Base-by-base conservation (phyloP, 805 yeast genomes). In the Candida pini region DNA sequence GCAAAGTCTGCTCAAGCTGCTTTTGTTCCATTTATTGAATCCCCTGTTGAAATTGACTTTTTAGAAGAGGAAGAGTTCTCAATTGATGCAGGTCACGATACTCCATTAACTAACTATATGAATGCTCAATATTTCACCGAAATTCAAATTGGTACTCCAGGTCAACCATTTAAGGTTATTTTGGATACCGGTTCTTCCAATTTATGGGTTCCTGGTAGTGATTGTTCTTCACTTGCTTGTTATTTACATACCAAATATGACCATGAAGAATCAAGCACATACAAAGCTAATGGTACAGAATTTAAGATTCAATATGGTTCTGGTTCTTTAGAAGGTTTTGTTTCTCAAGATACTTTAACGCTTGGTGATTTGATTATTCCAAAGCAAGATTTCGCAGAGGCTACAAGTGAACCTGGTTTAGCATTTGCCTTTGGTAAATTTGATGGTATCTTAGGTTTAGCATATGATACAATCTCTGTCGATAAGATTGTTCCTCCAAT, bases 401-500 rank as follows among this genome's bases (percentile, higher is more conserved):
- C 96, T 44, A 92, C 98, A 39, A 76, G 77, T 51, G 98, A 92
- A 70, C 97, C 97, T 28, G 98, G 98, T 38, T 74, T 92, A 48
- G 92, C 97, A 0, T 92, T 92, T 67, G 97, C 98, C 34, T 92
- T 92, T 64, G 98, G 96, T 63, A 90, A 92, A 66, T 92, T 92
- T 60, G 98, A 92, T 60, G 98, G 98, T 66, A 89, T 92, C 48
- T 69, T 92, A 44, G 98, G 98, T 47, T 76, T 92, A 49, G 98
- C 86, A 45, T 92, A 90, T 65, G 86, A 86, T 64, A 71, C 96
- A 35, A 88, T 92, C 49, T 76, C 97, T 12, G 96, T 86, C 36
- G 71, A 89, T 69, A 74, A 77, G 55, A 77, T 89, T 52, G 95
- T 86, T 20, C 97, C 98, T 37, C 98, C 98, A 28, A 63, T 92